Evolutionary conservation across 2,329 filamentous ascomycete genomes (phyloP).

Genomic region (Fusarium graminum): DNA sequence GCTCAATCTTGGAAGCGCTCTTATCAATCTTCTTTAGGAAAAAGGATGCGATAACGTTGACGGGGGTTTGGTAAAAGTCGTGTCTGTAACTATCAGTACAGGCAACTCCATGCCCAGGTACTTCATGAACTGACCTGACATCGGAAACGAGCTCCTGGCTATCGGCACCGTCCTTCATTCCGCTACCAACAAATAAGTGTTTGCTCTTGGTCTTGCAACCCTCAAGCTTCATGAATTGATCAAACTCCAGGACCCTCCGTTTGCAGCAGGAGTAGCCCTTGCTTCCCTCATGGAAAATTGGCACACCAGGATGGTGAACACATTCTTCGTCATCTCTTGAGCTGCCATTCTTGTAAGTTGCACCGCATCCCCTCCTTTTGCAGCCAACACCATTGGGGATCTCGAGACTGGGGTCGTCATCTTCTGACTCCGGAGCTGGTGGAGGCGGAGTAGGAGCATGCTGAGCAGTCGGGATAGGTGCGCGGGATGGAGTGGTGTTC

Average conservation of each 20-base stretch:
- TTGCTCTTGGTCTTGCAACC: conserved; percentile 86
- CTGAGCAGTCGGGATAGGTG: conserved; percentile 59
- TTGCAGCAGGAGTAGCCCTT: conserved; percentile 99
- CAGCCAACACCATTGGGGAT: conserved; percentile 82
- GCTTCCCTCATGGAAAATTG: conserved; percentile 97
- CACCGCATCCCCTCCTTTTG: conserved; percentile 80
- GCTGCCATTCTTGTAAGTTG: conserved; percentile 71
- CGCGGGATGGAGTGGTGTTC: conserved; percentile 59
- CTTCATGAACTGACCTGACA: conserved; percentile 71
- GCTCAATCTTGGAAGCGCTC: conserved; percentile 77
- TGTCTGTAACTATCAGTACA: conserved; percentile 56
- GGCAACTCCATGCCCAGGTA: neutral
- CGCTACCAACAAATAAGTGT: conserved; percentile 88
- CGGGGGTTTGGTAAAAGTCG: conserved; percentile 95
- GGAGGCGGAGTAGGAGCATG: conserved; percentile 66
- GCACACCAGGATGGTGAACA: conserved; percentile 87
- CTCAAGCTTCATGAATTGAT: conserved; percentile 96
- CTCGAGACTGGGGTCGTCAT: conserved; percentile 81
- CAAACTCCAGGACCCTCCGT: conserved; percentile 92
- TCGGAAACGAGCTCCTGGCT: conserved; percentile 82
- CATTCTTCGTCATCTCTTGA: conserved; percentile 80
- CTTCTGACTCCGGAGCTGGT: conserved; percentile 81
- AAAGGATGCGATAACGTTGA: conserved; percentile 87
- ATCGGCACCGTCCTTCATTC: conserved; percentile 69
- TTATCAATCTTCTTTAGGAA: conserved; percentile 98